Evolutionary conservation across 2,329 filamentous ascomycete genomes (phyloP).

Genomic region (Cladosporium velox): DNA sequence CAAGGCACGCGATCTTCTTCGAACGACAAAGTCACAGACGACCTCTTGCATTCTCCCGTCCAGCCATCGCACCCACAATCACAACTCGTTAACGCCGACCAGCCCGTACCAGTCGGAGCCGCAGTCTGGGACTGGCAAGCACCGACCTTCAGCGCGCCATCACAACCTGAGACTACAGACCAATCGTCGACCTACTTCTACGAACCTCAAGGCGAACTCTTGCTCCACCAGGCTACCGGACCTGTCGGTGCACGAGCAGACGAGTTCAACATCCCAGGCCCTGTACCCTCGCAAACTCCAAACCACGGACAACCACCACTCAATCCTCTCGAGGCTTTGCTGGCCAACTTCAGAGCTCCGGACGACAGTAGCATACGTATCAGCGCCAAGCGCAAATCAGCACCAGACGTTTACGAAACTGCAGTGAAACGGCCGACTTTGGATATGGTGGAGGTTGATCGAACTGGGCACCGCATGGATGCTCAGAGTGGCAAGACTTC

Average conservation of each 20-base stretch:
- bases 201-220: constrained; percentile 50
- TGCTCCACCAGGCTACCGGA: constrained; percentile 32
- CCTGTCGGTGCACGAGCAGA: constrained; percentile 26
- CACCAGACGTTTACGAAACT: constrained; percentile 14
- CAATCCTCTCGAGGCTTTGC: constrained; percentile 22
- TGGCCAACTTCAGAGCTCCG: constrained; percentile 16
- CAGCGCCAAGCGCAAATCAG: constrained; percentile 30
- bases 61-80: not conserved
- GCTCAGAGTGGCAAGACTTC: not conserved
- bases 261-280: constrained; percentile 44
- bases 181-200: constrained; percentile 35
- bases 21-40: not conserved
- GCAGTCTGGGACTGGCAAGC: constrained; percentile 44
- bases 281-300: constrained; percentile 19
- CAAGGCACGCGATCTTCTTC: not conserved
- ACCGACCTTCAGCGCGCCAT: constrained; percentile 37
- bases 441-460: constrained; percentile 4
- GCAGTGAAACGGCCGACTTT: constrained; percentile 17
- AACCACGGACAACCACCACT: constrained; percentile 9
- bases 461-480: not conserved
- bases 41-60: not conserved
- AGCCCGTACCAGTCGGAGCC: constrained; percentile 21
- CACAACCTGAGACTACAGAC: not conserved
- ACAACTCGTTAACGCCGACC: constrained; percentile 5
- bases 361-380: constrained; percentile 17